phyloP scores from a whole-genome alignment of 768 basidiomycete genomes.

The Boletus speciosus region DNA sequence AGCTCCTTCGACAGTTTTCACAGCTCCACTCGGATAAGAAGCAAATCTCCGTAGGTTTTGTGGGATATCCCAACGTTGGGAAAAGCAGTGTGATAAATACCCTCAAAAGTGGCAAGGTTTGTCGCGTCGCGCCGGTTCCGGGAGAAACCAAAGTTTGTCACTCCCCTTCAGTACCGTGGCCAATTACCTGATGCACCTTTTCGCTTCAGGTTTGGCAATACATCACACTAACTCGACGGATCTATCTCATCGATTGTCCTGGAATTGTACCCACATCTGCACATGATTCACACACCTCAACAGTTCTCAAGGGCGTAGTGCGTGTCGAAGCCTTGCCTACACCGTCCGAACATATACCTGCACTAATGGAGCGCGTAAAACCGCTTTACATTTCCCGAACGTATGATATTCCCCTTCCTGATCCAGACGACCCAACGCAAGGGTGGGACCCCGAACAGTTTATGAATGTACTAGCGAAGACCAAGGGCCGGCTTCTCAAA shows the following conservation, averaged over 20 bases:
- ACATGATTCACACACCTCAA: constrained; percentile 83
- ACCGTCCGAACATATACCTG: constrained; percentile 89
- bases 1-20: constrained; percentile 93
- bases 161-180: not conserved
- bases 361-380: constrained; percentile 87
- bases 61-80: constrained; percentile 98
- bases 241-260: constrained; percentile 99
- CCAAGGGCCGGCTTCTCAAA: constrained; percentile 88
- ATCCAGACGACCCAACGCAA: constrained; percentile 47
- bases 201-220: constrained; percentile 89
- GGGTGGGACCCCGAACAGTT: constrained; percentile 75
- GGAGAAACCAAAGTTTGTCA: constrained; percentile 84
- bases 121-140: constrained; percentile 92
- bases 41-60: constrained; percentile 96
- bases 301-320: constrained; percentile 94
- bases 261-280: constrained; percentile 96
- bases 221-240: constrained; percentile 91
- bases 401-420: constrained; percentile 67
- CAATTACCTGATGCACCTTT: not conserved
- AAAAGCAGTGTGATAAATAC: constrained; percentile 99
- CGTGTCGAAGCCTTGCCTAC: constrained; percentile 92
- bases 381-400: constrained; percentile 87
- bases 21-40: constrained; percentile 98
- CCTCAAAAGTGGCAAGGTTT: constrained; percentile 96
- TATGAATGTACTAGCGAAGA: constrained; percentile 79